Evolutionary conservation across 208 protist species (phyloP).

Genomic region (Leishmania tropica): DNA sequence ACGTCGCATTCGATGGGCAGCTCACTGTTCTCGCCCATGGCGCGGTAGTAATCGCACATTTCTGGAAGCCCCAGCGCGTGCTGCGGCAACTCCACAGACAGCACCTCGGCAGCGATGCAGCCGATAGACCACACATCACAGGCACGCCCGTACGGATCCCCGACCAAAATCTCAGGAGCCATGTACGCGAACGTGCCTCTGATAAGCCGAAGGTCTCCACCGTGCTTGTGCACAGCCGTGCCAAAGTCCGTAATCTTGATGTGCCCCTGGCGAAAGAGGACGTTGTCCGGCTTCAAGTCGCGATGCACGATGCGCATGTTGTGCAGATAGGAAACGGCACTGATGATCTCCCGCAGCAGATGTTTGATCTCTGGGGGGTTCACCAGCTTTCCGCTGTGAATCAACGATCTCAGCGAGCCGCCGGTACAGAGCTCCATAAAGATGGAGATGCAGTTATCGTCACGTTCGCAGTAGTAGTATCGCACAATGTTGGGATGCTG

Average conservation of each 20-base stretch:
- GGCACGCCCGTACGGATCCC: slow-evolving; percentile 86
- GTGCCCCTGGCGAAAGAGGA: slow-evolving; percentile 71
- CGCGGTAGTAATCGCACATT: slow-evolving; percentile 75
- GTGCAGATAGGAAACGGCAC: slow-evolving; percentile 77
- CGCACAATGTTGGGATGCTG: slow-evolving; percentile 86
- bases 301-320: slow-evolving; percentile 78
- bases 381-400: slow-evolving; percentile 48
- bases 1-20: slow-evolving; percentile 65
- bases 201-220: slow-evolving; percentile 49
- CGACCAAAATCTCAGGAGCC: slow-evolving; percentile 90
- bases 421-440: slow-evolving; percentile 91
- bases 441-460: slow-evolving; percentile 86
- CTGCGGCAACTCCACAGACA: slow-evolving; percentile 62
- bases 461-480: slow-evolving; percentile 79
- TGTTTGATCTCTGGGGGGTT: slow-evolving; percentile 53
- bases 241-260: slow-evolving; percentile 87
- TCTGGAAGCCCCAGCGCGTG: slow-evolving; percentile 56
- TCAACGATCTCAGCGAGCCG: slow-evolving; percentile 62
- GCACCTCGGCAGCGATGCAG: slow-evolving; percentile 93
- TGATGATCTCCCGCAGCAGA: slow-evolving; percentile 69
- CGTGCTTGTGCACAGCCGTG: slow-evolving; percentile 65
- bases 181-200: slow-evolving; percentile 91
- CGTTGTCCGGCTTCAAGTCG: slow-evolving; percentile 89
- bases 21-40: slow-evolving; percentile 46
- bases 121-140: slow-evolving; percentile 96